phyloP scores from a whole-genome alignment of 176 grass and related monocot species.

The Eragrostis curvula region DNA sequence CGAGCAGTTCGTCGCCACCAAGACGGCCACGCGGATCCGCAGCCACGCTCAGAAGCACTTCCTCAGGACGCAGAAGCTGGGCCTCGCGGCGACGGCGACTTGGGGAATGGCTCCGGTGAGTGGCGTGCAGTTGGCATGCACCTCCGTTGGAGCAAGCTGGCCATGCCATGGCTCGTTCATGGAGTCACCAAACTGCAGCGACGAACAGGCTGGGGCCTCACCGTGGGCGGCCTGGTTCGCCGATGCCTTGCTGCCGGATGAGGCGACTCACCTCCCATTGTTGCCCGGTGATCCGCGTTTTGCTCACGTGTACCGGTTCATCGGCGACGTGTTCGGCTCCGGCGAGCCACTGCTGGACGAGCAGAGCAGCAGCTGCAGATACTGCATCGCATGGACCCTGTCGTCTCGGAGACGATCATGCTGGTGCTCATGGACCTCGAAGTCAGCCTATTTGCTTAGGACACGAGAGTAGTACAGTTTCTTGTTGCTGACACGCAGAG shows the following conservation, averaged over 20 bases:
- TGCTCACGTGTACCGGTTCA: constrained; percentile 56
- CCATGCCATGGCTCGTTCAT: too few species aligned
- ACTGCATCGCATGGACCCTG: constrained; percentile 41
- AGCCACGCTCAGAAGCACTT: constrained; percentile 90
- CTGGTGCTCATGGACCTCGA: background rate
- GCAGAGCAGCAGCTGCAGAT: constrained; percentile 40
- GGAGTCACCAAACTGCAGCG: background rate
- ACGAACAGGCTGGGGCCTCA: background rate
- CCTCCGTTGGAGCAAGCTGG: too few species aligned
- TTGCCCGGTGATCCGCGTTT: constrained; percentile 34
- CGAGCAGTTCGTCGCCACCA: constrained; percentile 70
- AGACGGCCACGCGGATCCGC: constrained; percentile 70
- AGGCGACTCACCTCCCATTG: constrained; percentile 28
- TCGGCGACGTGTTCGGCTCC: constrained; percentile 67
- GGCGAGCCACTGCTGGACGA: constrained; percentile 37
- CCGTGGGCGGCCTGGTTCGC: background rate
- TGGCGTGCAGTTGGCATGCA: too few species aligned
- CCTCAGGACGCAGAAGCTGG: constrained; percentile 64
- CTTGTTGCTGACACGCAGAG: background rate
- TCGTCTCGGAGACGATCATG: constrained; percentile 33
- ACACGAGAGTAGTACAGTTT: background rate
- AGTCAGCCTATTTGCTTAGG: background rate
- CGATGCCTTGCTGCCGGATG: background rate
- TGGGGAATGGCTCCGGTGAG: too few species aligned
- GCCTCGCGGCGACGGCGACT: constrained; percentile 46